Conservation (phyloP, 2,329 filamentous ascomycete genomes). For the Aspergillus clavatus region DNA sequence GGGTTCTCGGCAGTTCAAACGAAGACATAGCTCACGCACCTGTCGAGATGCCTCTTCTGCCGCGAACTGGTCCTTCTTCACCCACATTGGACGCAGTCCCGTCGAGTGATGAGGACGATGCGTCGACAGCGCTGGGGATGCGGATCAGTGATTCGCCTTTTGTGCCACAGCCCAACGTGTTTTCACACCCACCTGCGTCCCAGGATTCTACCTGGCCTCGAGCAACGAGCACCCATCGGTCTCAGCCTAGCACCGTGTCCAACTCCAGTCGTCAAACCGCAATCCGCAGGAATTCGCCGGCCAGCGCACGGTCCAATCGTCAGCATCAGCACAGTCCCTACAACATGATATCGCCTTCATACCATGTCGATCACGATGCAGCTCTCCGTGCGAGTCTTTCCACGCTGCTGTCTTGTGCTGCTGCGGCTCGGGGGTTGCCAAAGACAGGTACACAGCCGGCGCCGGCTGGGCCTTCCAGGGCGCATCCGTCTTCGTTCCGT, state of each 20-base stretch:
- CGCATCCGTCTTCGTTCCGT: slow-evolving; percentile 51
- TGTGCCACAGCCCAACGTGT: slow-evolving; percentile 85
- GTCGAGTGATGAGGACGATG: slow-evolving; percentile 62
- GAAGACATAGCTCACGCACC: slow-evolving; percentile 47
- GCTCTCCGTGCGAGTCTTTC: slow-evolving; percentile 90
- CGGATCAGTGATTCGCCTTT: slow-evolving; percentile 55
- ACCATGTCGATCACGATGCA: slow-evolving; percentile 86
- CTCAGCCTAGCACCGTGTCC: slow-evolving; percentile 45
- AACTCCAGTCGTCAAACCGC: slow-evolving; percentile 31
- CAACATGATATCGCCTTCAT: slow-evolving; percentile 67
- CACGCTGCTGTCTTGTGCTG: slow-evolving; percentile 89
- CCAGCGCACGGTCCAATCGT: slow-evolving; percentile 30
- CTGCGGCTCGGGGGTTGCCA: slow-evolving; percentile 75
- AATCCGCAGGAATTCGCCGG: slow-evolving; percentile 37
- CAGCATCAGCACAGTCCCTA: slow-evolving; percentile 51
- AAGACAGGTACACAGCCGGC: slow-evolving; percentile 48
- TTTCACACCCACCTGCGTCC: slow-evolving; percentile 71
- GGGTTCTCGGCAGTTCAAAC: slow-evolving; percentile 59
- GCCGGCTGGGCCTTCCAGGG: slow-evolving; percentile 22
- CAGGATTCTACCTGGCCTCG: slow-evolving; percentile 38
- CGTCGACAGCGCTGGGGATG: slow-evolving; percentile 73
- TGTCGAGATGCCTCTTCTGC: slow-evolving; percentile 19
- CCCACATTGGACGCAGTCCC: slow-evolving; percentile 28
- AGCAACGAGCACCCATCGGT: slow-evolving; percentile 45
- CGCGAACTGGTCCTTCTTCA: slow-evolving; percentile 20